A percentile compares a stretch with the other conserved stretches of the same genome.
These are phyloP conservation scores for Endogone sp. DNA, from an alignment of 192 early-diverging fungal genomes.

Conservation along the genomic window DNA sequence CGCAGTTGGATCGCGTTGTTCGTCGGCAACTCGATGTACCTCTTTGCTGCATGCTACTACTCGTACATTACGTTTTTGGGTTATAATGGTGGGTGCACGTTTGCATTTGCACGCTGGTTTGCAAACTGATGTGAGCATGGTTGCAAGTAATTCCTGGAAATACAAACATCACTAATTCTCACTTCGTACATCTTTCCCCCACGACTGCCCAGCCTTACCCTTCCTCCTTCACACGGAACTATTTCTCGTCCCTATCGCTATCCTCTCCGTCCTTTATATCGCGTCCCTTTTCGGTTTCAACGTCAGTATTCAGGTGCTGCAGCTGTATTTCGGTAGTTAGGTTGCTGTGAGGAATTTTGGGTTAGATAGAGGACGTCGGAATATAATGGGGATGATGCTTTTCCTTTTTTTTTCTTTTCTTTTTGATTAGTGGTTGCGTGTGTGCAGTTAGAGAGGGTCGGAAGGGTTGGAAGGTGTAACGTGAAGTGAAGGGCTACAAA, in stretches of 20 bases:
- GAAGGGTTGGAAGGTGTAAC: too few relatives aligned
- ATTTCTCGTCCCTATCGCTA: conserved; percentile 83
- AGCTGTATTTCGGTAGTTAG: conserved; percentile 66
- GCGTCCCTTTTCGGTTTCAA: conserved; percentile 71
- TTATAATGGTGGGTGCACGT: conserved; percentile 69
- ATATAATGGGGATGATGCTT: too few relatives aligned
- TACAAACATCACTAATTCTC: not conserved
- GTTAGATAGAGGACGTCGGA: too few relatives aligned
- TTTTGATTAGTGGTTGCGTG: too few relatives aligned
- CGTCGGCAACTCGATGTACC: conserved; percentile 87
- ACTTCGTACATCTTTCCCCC: conserved; percentile 1
- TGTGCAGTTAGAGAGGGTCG: too few relatives aligned
- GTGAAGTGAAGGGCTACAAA: too few relatives aligned
- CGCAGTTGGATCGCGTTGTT: conserved; percentile 78
- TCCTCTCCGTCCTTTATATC: conserved; percentile 59
- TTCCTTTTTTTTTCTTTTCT: too few relatives aligned
- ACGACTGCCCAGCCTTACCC: conserved; percentile 65
- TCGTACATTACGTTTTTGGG: conserved; percentile 90
- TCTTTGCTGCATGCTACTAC: conserved; percentile 76
- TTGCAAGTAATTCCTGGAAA: not conserved
- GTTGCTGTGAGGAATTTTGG: too few relatives aligned
- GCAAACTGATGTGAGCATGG: not conserved
- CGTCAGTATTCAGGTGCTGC: conserved; percentile 68
- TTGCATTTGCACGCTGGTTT: not conserved
- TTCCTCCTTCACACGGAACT: conserved; percentile 87